A percentile compares a stretch with the other conserved stretches of the same genome.
phyloP scores from a whole-genome alignment of 805 yeast genomes.

The Schizosaccharomyces japonicus region DNA sequence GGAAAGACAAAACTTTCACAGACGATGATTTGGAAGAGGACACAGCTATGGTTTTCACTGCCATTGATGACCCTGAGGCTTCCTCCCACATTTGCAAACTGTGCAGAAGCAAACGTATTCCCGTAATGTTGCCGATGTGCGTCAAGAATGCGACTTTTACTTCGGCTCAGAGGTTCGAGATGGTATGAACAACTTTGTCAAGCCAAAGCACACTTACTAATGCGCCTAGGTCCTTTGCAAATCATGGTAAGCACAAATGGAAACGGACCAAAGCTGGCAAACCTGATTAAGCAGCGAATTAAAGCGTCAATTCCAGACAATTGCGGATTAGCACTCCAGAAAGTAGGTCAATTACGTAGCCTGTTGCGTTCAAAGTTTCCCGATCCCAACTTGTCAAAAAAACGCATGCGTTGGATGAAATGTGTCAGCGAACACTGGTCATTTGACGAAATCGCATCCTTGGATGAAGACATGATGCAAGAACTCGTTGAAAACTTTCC shows the following conservation, averaged over 20 bases:
- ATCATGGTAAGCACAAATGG: constrained; percentile 71
- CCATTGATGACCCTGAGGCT: constrained; percentile 44
- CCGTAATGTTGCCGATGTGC: constrained; percentile 68
- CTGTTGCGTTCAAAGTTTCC: constrained; percentile 8
- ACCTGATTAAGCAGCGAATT: constrained; percentile 33
- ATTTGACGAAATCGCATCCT: not conserved
- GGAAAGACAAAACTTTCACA: constrained; percentile 15
- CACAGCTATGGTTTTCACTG: constrained; percentile 47
- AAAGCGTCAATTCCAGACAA: constrained; percentile 13
- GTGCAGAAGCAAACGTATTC: constrained; percentile 23
- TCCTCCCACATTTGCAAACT: constrained; percentile 33
- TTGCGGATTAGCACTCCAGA: constrained; percentile 10
- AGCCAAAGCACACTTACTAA: too few species aligned
- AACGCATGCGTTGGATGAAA: constrained; percentile 10
- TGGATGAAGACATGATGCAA: not conserved
- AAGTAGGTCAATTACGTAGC: constrained; percentile 8
- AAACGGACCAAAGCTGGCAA: constrained; percentile 51
- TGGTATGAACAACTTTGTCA: too few species aligned
- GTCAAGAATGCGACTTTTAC: constrained; percentile 63
- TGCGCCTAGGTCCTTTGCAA: constrained; percentile 56
- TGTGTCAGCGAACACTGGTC: constrained; percentile 1
- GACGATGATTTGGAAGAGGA: constrained; percentile 17
- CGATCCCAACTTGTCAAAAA: constrained; percentile 6
- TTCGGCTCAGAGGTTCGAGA: constrained; percentile 56
- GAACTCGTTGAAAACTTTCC: not conserved